phyloP scores from a whole-genome alignment of 2,329 filamentous ascomycete genomes.

The Penicillium paneum region DNA sequence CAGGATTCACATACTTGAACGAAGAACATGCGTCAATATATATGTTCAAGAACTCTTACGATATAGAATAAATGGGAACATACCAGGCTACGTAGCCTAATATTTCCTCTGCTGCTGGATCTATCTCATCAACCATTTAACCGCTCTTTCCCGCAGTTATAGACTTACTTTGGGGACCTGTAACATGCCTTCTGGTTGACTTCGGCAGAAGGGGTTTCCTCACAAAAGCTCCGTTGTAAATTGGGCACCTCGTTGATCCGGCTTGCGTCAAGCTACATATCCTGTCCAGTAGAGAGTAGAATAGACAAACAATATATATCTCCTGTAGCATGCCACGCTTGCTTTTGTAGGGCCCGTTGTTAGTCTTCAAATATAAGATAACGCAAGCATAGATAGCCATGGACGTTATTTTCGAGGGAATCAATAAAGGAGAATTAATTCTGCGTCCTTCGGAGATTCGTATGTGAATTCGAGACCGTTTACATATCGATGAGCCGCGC shows the following conservation, averaged over 20 bases:
- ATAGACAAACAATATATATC: no score
- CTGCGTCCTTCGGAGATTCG: not conserved
- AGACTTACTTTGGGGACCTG: slow-evolving; percentile 5
- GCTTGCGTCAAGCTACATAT: not conserved
- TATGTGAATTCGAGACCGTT: not conserved
- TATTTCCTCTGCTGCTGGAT: not conserved
- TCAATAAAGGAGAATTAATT: not conserved
- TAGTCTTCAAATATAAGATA: not conserved
- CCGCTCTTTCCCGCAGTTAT: not conserved
- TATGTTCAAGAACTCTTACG: not conserved
- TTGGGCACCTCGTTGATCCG: not conserved
- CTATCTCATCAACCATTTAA: not conserved
- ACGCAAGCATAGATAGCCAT: not conserved
- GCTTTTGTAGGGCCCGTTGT: not conserved
- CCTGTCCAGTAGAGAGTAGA: not conserved
- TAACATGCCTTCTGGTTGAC: no score
- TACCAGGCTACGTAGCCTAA: not conserved
- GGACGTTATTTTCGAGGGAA: not conserved
- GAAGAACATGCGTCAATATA: not conserved
- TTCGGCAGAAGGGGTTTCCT: no score
- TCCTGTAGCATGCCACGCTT: not conserved
- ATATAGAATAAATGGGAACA: not conserved
- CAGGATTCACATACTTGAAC: not conserved
- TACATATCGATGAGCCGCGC: not conserved
- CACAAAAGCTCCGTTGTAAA: not conserved